Evolutionary conservation across 177 flowering plant species (phyloP), one percentile per base, ranked within the genome.

Genomic region (Telopea speciosissima): DNA sequence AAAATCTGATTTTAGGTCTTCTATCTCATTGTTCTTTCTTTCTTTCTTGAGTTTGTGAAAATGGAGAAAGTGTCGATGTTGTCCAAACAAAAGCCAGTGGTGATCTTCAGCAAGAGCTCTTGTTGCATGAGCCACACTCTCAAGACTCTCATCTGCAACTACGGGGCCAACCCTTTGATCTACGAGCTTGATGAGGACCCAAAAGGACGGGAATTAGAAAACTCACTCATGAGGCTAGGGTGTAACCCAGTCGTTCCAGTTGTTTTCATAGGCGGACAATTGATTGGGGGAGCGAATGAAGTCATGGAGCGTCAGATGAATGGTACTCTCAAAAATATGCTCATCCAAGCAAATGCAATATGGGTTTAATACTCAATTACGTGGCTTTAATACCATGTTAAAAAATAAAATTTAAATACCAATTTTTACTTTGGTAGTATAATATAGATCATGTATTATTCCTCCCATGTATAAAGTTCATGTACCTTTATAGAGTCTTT

Each of bases 101-200:
- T 49, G 54, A 49, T 49, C 54, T 49, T 49, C 54, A 49, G 54
- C 54, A 12, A 19, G 54, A 49, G 54, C 17, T 49, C 54, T 0
- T 49, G 54, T 49, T 12, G 54, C 54, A 49, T 49, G 54, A 10
- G 54, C 19, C 54, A 49, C 54, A 12, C 54, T 8, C 1, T 49
- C 54, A 49, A 16, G 54, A 49, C 54, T 13, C 54, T 49, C 19
- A 12, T 49, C 17, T 49, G 3, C 3, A 16, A 13, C 54, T 49
- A 11, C 13, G 54, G 54, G 1, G 17, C 54, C 19, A 49, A 13
- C 54, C 54, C 54, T 16, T 12, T 16, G 17, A 5, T 49, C 8
- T 16, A 49, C 19, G 9, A 36, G 40, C 40, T 36, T 5, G 74
- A 68, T 84, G 81, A 3, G 72, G 76, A 87, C 87, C 84, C 63